Conservation (phyloP, 2,329 filamentous ascomycete genomes). For the Rutstroemia sp. region DNA sequence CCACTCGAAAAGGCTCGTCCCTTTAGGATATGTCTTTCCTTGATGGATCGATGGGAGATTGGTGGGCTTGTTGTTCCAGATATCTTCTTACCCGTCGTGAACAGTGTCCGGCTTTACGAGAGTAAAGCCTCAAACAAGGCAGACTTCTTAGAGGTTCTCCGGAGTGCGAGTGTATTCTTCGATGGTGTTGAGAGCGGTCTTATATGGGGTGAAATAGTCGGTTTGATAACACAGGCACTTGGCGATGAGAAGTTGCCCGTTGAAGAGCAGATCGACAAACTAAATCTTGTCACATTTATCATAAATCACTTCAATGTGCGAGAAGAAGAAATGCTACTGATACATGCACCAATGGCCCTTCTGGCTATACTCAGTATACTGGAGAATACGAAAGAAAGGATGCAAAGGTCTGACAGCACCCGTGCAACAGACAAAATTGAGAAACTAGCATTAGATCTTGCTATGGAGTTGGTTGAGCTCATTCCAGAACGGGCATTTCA, state of each 20-base stretch:
- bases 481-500: slow-evolving; percentile 58
- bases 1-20: slow-evolving; percentile 70
- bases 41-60: slow-evolving; percentile 99
- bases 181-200: slow-evolving; percentile 92
- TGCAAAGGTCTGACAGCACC: slow-evolving; percentile 24
- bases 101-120: slow-evolving; percentile 72
- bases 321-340: slow-evolving; percentile 90
- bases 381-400: slow-evolving; percentile 41
- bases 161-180: slow-evolving; percentile 93
- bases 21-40: slow-evolving; percentile 83
- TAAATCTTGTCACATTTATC: slow-evolving; percentile 75
- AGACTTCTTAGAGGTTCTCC: slow-evolving; percentile 78
- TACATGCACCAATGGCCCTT: slow-evolving; percentile 72
- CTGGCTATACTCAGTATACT: slow-evolving; percentile 55
- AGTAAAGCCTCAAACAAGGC: slow-evolving; percentile 53
- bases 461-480: slow-evolving; percentile 51
- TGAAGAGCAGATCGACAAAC: slow-evolving; percentile 46
- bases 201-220: slow-evolving; percentile 78
- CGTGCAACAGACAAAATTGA: slow-evolving; percentile 19
- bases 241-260: slow-evolving; percentile 36
- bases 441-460: slow-evolving; percentile 38
- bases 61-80: slow-evolving; percentile 82
- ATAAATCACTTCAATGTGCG: slow-evolving; percentile 82
- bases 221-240: slow-evolving; percentile 56
- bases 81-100: slow-evolving; percentile 79